Base-by-base conservation (phyloP, 306 rosid genomes). In the Dalbergia cultrata region DNA sequence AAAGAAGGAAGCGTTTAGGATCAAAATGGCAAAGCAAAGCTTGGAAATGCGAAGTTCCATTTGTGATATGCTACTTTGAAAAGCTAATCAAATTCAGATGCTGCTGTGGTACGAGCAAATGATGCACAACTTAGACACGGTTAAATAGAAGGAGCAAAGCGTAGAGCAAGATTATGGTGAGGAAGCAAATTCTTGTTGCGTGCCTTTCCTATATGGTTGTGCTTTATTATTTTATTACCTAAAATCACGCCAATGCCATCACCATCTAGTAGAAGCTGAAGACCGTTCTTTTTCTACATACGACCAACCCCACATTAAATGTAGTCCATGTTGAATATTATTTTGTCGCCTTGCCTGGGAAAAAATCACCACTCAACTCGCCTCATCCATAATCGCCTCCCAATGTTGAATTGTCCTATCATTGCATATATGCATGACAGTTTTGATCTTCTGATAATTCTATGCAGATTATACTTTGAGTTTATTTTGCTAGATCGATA, bases 41-140 rank as follows among this genome's bases (percentile, higher is more conserved):
- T 68, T 84, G 56, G 54, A 45, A 49, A 52, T 80, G 16, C 74
- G 64, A 33, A 68, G 9, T 56, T 58, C 84, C 93, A 88, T 89
- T 67, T 54, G 26, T 54, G 74, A 47, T 6, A 26, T 69, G 12
- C 0, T 3, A 16, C 33, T 53, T 59, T 65, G 8, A 52, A 31
- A 19, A 70, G 67, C 34, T 16, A 59, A 13, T 53, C 1, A 34
- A 6, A 18, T 53, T 39, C 12, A 39, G 58, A 50, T 37, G 62
- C 7, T 58, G 49, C 3, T 33, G 4, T 44, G 65, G 0, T 70
- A 3, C 13, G 78, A 79, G 57, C 74, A 76, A 56, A 47, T 59
- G 39, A 50, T 58, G 68, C 45, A 5, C n/a, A 5, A 11, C 60
- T 54, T 54, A 54, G 26, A 19, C 65, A 31, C 26, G 14, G 5